Base-by-base conservation (phyloP, 768 basidiomycete genomes). In the Leucocoprinus leucothites region DNA sequence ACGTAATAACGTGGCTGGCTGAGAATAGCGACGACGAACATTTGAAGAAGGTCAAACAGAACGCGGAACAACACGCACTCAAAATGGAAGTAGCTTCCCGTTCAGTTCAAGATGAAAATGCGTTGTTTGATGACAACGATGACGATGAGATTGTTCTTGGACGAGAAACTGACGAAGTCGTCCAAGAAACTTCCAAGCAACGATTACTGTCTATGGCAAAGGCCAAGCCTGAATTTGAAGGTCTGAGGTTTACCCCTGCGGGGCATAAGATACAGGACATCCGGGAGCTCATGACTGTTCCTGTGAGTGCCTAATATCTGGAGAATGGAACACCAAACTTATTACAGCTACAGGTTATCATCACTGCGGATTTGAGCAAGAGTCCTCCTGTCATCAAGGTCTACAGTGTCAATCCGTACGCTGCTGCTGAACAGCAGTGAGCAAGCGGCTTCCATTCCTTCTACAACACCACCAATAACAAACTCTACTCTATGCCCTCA, bases 181-280 rank as follows among this genome's bases (percentile, higher is more conserved):
- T 57, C 24, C 34, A 69, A n/a, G 83, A 85, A 67, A 84, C 81
- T 24, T 91, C 89, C 26, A 84, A 77, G 67, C 96, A 98, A 71
- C 82, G 89, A 58, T 65, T 83, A 41, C 73, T 89, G 57, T 95
- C 92, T 13, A 84, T 86, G 53, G 80, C 85, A 19, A 92, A 90
- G 71, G 72, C 81, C 44, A 78, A 84, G 61, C 91, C 91, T 13
- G 73, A 81, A 58, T 97, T 96, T 64, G 92, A 96, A 67, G 94
- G 93, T 13, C 70, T 96, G 60, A 82, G 86, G 70, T 74, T 77
- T 35, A 87, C 83, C 0, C 59, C 79, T 13, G 74, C 87, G 44
- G 91, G 91, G n/a, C 96, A 98, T 72, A 89, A 83, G 77, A 91
- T 97, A 61, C 96, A 98, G 73, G 94, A 95, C 67, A 91, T 98